phyloP scores from a whole-genome alignment of 225 moss, liverwort and hornwort species.

The Pseudisothecium myosuroides region DNA sequence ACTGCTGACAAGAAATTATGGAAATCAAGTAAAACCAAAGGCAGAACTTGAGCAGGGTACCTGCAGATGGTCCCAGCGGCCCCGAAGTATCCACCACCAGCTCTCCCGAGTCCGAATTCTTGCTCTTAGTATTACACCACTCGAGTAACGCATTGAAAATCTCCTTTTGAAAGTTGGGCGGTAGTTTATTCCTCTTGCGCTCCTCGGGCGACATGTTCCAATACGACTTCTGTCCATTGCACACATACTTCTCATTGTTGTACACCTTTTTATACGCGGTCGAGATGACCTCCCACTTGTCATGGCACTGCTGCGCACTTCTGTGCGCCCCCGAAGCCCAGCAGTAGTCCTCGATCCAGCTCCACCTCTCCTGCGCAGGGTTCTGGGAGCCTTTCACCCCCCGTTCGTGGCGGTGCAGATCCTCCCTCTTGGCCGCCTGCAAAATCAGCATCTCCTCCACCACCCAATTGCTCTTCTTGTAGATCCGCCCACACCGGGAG shows the following conservation, averaged over 20 bases:
- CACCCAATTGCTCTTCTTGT: constrained; percentile 74
- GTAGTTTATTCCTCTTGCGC: constrained; percentile 53
- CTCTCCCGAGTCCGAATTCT: constrained; percentile 54
- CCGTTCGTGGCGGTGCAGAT: constrained; percentile 49
- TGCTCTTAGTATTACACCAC: constrained; percentile 62
- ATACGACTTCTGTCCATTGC: constrained; percentile 47
- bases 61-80: constrained; percentile 26
- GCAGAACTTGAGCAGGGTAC: not conserved
- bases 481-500: constrained; percentile 41
- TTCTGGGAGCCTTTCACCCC: constrained; percentile 39
- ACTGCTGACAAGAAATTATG: not conserved
- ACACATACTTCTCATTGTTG: constrained; percentile 50
- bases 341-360: constrained; percentile 74
- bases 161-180: constrained; percentile 62
- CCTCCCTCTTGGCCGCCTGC: constrained; percentile 66
- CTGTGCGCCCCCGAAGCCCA: constrained; percentile 52
- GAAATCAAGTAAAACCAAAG: not conserved
- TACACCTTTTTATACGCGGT: constrained; percentile 67
- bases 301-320: constrained; percentile 76
- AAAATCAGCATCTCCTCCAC: constrained; percentile 67
- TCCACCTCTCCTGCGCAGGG: constrained; percentile 64
- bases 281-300: constrained; percentile 74
- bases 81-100: constrained; percentile 53
- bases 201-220: constrained; percentile 71
- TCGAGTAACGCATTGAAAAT: constrained; percentile 53